Evolutionary conservation across 805 yeast species (phyloP).

Genomic region (Wickerhamia fluorescens): DNA sequence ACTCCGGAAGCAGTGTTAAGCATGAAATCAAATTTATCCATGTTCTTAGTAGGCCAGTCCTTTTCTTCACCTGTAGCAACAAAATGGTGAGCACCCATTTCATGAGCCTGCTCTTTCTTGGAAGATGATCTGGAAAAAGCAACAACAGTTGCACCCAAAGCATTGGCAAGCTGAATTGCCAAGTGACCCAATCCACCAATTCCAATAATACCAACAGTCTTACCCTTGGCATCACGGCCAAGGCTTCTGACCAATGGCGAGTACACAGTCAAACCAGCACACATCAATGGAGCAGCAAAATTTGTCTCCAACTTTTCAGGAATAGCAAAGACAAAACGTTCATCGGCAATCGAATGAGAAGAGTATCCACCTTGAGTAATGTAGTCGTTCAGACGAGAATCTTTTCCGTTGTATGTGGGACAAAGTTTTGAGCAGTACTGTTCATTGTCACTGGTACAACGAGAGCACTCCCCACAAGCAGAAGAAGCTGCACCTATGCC

Average conservation of each 20-base stretch:
- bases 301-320: constrained; percentile 43
- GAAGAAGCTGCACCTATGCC: constrained; percentile 71
- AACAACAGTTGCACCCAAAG: constrained; percentile 53
- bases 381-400: constrained; percentile 27
- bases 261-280: constrained; percentile 72
- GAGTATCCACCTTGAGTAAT: constrained; percentile 68
- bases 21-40: constrained; percentile 41
- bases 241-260: constrained; percentile 51
- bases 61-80: constrained; percentile 46
- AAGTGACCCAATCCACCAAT: constrained; percentile 54
- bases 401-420: constrained; percentile 17
- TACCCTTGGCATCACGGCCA: constrained; percentile 35
- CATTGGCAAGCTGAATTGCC: constrained; percentile 50
- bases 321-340: constrained; percentile 55
- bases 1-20: constrained; percentile 48
- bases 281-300: constrained; percentile 63
- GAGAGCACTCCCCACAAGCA: constrained; percentile 40
- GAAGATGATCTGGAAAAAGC: constrained; percentile 46
- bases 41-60: constrained; percentile 31
- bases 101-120: constrained; percentile 42
- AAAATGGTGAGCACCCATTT: constrained; percentile 48
- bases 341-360: constrained; percentile 58
- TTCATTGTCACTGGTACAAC: constrained; percentile 17
- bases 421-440: constrained; percentile 29
- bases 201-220: constrained; percentile 47